These are phyloP conservation scores for Dalbergia oliveri DNA, from an alignment of 306 rosid species.

Conservation along the genomic window DNA sequence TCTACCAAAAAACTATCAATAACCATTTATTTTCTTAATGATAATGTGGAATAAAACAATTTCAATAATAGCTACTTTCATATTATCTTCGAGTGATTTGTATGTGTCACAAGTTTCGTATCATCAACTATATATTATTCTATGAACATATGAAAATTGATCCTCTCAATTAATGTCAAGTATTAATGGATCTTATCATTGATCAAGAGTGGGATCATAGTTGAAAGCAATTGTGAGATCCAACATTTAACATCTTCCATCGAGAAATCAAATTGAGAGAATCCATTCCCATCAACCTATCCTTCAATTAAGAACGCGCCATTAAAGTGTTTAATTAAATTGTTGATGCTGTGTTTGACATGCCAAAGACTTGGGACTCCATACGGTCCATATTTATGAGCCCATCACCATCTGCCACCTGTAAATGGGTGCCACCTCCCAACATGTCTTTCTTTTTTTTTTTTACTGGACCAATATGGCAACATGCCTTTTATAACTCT, in stretches of 20 bases:
- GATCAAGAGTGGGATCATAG: too few relatives aligned
- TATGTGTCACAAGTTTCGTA: not conserved
- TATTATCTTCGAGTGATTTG: too few relatives aligned
- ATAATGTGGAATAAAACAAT: not conserved
- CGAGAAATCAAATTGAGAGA: too few relatives aligned
- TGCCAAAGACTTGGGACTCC: not conserved
- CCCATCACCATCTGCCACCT: conserved; percentile 43
- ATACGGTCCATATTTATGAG: conserved; percentile 4
- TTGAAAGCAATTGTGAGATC: too few relatives aligned
- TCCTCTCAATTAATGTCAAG: too few relatives aligned
- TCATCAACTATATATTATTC: not conserved
- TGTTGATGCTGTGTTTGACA: not conserved
- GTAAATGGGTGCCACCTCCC: conserved; percentile 29
- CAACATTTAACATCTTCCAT: too few relatives aligned
- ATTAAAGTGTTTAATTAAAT: not conserved
- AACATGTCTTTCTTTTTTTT: not conserved
- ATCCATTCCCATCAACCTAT: too few relatives aligned
- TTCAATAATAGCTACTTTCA: too few relatives aligned
- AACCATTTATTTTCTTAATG: not conserved
- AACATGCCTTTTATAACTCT: not conserved
- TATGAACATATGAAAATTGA: not conserved
- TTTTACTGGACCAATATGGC: too few relatives aligned
- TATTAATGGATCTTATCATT: too few relatives aligned
- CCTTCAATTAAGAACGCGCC: not conserved
- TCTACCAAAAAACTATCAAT: not conserved